Evolutionary conservation across 2,329 filamentous ascomycete genomes (phyloP).

Genomic region (Aspergillus fischeri): DNA sequence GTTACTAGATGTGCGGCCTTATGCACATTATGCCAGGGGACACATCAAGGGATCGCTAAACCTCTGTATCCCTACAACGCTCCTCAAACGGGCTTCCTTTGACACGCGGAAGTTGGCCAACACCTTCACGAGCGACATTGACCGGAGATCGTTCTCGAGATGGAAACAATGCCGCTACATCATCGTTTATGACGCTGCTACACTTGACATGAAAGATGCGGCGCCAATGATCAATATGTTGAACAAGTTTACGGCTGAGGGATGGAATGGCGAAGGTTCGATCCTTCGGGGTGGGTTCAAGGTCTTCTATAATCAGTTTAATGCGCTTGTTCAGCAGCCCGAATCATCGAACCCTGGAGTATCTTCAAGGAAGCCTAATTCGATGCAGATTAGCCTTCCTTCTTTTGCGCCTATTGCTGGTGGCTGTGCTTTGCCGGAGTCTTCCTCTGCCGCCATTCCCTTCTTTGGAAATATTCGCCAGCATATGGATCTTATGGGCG

Average conservation of each 20-base stretch:
- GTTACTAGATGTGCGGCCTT: conserved; percentile 80
- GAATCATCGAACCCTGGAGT: conserved; percentile 27
- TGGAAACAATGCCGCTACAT: conserved; percentile 75
- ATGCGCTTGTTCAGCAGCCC: conserved; percentile 41
- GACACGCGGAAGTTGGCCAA: conserved; percentile 82
- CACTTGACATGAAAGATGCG: conserved; percentile 75
- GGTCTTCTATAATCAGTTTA: conserved; percentile 65
- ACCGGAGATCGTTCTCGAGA: conserved; percentile 67
- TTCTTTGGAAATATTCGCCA: conserved; percentile 97
- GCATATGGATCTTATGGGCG: conserved; percentile 90
- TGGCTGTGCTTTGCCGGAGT: conserved; percentile 73
- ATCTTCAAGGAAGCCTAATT: conserved; percentile 45
- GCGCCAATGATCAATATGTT: conserved; percentile 77
- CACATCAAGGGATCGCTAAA: conserved; percentile 80
- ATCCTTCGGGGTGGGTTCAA: conserved; percentile 80
- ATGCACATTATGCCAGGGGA: conserved; percentile 72
- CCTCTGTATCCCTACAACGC: conserved; percentile 88
- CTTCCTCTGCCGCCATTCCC: conserved; percentile 67
- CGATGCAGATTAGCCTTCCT: conserved; percentile 49
- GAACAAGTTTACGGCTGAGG: conserved; percentile 86
- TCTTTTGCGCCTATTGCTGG: conserved; percentile 76
- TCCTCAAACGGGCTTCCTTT: conserved; percentile 86
- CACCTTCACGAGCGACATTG: conserved; percentile 70
- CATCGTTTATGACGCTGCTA: conserved; percentile 80
- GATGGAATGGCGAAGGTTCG: conserved; percentile 68